Evolutionary conservation across 2,329 filamentous ascomycete species (phyloP).

Genomic region (Catunica adiposa): DNA sequence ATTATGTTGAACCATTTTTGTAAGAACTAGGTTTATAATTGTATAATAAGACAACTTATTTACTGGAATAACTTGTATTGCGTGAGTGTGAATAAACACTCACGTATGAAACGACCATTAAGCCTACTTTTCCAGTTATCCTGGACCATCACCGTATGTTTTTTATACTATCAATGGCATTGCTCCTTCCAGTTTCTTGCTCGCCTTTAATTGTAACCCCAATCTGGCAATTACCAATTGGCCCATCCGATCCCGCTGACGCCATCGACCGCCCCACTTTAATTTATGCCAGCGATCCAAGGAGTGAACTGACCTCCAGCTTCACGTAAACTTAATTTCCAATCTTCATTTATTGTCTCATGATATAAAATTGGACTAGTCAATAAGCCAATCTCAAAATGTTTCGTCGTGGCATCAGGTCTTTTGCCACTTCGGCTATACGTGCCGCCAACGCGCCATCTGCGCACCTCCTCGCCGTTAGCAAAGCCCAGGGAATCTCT

Average conservation of each 20-base stretch:
- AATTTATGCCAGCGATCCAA: background rate
- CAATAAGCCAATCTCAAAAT: constrained; percentile 27
- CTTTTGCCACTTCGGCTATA: constrained; percentile 47
- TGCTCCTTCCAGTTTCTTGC: background rate
- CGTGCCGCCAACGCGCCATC: constrained; percentile 30
- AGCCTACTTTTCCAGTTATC: background rate
- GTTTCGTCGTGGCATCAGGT: constrained; percentile 52
- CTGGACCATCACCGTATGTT: background rate
- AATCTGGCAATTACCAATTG: background rate
- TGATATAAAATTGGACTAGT: too few relatives aligned
- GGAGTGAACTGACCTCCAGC: background rate
- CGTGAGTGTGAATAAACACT: background rate
- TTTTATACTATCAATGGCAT: background rate
- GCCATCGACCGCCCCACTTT: constrained; percentile 13
- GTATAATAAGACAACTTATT: too few relatives aligned
- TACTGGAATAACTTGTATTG: too few relatives aligned
- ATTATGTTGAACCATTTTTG: too few relatives aligned
- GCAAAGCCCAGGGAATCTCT: constrained; percentile 62
- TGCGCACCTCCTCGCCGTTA: constrained; percentile 53
- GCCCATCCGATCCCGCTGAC: constrained; percentile 10
- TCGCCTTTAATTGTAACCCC: background rate
- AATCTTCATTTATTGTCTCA: too few relatives aligned
- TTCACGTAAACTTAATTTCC: background rate
- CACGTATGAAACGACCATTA: background rate
- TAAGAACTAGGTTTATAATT: background rate